Conservation (phyloP, 306 rosid genomes). For the Geum urbanum region DNA sequence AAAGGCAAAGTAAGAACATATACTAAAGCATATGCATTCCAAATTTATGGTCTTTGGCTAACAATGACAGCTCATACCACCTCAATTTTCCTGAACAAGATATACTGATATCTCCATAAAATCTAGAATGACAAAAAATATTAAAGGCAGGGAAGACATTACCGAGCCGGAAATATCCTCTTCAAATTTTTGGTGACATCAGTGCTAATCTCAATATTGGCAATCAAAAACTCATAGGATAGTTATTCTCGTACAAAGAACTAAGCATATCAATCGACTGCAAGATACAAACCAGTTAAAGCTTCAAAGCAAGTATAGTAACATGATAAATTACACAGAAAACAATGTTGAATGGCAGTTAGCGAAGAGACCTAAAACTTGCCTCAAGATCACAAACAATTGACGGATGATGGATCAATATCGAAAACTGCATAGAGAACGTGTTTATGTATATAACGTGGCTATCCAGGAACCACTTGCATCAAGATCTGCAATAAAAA, state of each 20-base stretch:
- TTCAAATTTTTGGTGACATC: conserved; percentile 37
- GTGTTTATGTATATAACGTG: conserved; percentile 89
- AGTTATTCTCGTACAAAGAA: conserved; percentile 65
- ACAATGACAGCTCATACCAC: too few species aligned
- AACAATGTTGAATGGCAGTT: conserved; percentile 3
- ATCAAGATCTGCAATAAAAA: conserved; percentile 67
- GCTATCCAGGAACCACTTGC: conserved; percentile 97
- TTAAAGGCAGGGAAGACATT: conserved; percentile 25
- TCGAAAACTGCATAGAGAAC: conserved; percentile 80
- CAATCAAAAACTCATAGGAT: conserved; percentile 78
- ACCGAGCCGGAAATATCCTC: conserved; percentile 73
- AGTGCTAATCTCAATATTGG: conserved; percentile 39
- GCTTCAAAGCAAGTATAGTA: conserved; percentile 18
- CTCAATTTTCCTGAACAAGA: too few species aligned
- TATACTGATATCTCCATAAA: too few species aligned
- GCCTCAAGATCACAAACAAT: conserved; percentile 80
- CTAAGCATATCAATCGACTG: conserved; percentile 77
- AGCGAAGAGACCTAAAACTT: conserved; percentile 35
- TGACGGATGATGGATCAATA: conserved; percentile 90
- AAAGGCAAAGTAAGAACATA: too few species aligned
- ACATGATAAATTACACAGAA: conserved; percentile 23
- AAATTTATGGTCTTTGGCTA: too few species aligned
- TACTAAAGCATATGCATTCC: too few species aligned
- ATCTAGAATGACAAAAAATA: background rate
- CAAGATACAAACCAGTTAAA: conserved; percentile 36